Evolutionary conservation across 2,329 filamentous ascomycete species (phyloP).

Genomic region (Xylariaceae sp.): DNA sequence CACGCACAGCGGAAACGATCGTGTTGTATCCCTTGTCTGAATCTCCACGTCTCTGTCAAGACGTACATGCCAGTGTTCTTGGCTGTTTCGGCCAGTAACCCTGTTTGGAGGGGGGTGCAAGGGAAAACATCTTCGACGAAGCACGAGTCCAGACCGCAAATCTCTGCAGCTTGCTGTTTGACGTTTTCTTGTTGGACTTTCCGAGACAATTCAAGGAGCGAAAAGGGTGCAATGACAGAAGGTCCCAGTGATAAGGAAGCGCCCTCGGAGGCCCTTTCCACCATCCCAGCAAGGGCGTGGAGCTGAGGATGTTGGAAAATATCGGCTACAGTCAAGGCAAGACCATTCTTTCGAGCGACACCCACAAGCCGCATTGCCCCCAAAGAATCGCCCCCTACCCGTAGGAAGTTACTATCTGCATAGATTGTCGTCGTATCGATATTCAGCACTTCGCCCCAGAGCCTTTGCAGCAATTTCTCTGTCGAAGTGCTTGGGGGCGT

Average conservation of each 20-base stretch:
- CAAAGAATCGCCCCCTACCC: slow-evolving; percentile 46
- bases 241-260: too few species aligned
- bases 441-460: slow-evolving; percentile 8
- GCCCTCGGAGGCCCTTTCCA: too few species aligned
- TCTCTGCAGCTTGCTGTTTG: too few species aligned
- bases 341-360: not conserved
- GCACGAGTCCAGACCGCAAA: slow-evolving; percentile 3
- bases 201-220: slow-evolving; percentile 3
- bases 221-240: slow-evolving; percentile 1
- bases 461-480: not conserved
- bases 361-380: slow-evolving; percentile 41
- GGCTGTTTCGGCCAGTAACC: slow-evolving; percentile 24
- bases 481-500: not conserved
- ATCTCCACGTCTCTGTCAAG: slow-evolving; percentile 1
- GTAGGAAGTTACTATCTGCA: slow-evolving; percentile 45
- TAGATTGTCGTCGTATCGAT: slow-evolving; percentile 27
- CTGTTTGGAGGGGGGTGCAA: slow-evolving; percentile 30
- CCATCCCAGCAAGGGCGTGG: slow-evolving; percentile 5
- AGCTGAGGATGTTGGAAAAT: slow-evolving; percentile 8
- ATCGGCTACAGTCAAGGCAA: slow-evolving; percentile 11
- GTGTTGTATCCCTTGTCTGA: too few species aligned
- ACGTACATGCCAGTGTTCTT: slow-evolving; percentile 25
- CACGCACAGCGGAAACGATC: too few species aligned
- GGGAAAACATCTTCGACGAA: slow-evolving; percentile 27
- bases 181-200: too few species aligned